phyloP scores from a whole-genome alignment of 257 asterid genomes.

The Craterostigma plantagineum region DNA sequence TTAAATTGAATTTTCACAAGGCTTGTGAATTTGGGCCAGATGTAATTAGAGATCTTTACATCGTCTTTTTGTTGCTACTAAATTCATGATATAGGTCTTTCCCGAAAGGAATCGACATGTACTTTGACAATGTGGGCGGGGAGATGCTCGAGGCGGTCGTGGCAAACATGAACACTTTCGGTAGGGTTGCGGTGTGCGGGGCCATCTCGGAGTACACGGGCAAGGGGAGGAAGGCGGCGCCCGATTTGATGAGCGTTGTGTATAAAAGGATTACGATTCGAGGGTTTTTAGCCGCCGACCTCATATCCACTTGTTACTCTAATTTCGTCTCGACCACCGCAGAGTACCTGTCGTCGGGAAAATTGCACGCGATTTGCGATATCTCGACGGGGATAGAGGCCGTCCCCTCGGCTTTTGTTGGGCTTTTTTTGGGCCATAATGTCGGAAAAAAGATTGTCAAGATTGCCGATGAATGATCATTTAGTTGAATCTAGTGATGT shows the following conservation, averaged over 20 bases:
- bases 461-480: slow-evolving; percentile 12
- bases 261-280: slow-evolving; percentile 44
- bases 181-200: slow-evolving; percentile 57
- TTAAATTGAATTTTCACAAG: too few relatives aligned
- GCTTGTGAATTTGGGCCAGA: too few relatives aligned
- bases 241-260: slow-evolving; percentile 32
- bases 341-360: slow-evolving; percentile 21
- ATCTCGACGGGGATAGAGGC: slow-evolving; percentile 31
- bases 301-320: slow-evolving; percentile 13
- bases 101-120: slow-evolving; percentile 63
- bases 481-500: too few relatives aligned
- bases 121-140: slow-evolving; percentile 69
- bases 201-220: slow-evolving; percentile 52
- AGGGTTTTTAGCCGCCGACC: slow-evolving; percentile 50
- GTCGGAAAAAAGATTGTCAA: slow-evolving; percentile 29
- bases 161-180: slow-evolving; percentile 42
- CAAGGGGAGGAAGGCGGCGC: slow-evolving; percentile 12
- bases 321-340: slow-evolving; percentile 29
- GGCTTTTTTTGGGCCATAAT: slow-evolving; percentile 26
- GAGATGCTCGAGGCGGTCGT: slow-evolving; percentile 54
- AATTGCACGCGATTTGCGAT: slow-evolving; percentile 33
- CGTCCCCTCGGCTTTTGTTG: slow-evolving; percentile 28
- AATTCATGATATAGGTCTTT: slow-evolving; percentile 37
- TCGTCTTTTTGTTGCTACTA: too few relatives aligned
- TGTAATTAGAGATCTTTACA: too few relatives aligned